Percentiles rank a stretch among this genome's conserved stretches.
phyloP scores from a whole-genome alignment of 805 yeast species.

The Candida chauliodis region DNA sequence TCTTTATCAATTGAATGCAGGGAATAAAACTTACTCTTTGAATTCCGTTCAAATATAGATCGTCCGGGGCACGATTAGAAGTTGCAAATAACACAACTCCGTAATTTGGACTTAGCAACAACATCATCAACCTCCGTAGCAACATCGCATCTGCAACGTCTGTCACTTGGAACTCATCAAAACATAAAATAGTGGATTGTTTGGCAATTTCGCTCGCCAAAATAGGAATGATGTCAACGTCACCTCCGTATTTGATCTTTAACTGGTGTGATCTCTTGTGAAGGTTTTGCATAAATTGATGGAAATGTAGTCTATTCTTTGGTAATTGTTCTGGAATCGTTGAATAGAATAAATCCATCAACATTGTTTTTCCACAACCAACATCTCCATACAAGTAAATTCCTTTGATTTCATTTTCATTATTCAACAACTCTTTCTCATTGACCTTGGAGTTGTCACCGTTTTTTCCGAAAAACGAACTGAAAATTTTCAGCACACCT shows the following conservation, averaged over 20 bases:
- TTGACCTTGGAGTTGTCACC: background rate
- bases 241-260: conserved; percentile 53
- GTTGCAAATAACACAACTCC: conserved; percentile 91
- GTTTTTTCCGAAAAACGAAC: conserved; percentile 13
- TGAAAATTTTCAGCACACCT: conserved; percentile 38
- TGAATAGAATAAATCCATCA: conserved; percentile 90
- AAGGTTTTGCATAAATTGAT: conserved; percentile 92
- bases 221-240: conserved; percentile 77
- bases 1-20: conserved; percentile 76
- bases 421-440: conserved; percentile 2
- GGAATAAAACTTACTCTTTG: conserved; percentile 92
- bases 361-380: conserved; percentile 98
- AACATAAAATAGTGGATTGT: conserved; percentile 75
- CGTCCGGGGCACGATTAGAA: conserved; percentile 93
- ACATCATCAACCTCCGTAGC: conserved; percentile 66
- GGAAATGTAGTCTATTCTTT: conserved; percentile 85
- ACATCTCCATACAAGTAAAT: conserved; percentile 95
- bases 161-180: conserved; percentile 96
- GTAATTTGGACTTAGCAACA: conserved; percentile 65
- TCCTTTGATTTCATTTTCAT: conserved; percentile 53
- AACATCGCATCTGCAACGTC: conserved; percentile 99
- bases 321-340: conserved; percentile 78
- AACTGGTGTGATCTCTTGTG: conserved; percentile 85
- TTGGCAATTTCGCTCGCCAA: conserved; percentile 81
- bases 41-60: conserved; percentile 87